Base-by-base conservation (phyloP, 2,329 filamentous ascomycete genomes). In the Aspergillus sp. region DNA sequence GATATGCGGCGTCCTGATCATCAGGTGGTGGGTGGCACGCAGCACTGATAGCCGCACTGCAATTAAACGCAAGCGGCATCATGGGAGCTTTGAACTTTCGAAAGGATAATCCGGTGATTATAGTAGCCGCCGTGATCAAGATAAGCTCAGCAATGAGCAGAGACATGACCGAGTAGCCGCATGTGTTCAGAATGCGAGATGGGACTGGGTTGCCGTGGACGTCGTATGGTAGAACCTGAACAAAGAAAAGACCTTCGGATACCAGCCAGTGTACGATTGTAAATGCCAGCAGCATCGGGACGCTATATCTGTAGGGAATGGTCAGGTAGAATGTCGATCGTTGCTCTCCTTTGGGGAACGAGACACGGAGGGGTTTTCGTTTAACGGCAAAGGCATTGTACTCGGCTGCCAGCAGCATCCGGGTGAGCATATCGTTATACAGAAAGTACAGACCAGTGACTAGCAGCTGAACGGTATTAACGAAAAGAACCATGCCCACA, bases 351-450 rank as follows among this genome's bases (percentile, higher is more conserved):
- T 29, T 34, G 2, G 70, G 72, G 44, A 64, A 60, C 0, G 68
- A 71, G 0, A 76, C 72, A 2, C 72, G 66, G 2, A 77, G 55
- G 0, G 68, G 45, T 39, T 73, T 73, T 4, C 67, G 57, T 7
- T 53, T 37, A 0, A 44, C 35, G 1, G 64, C 65, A 53, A 72
- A 73, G 0, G 57, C 54, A 38, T 62, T 69, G 59, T 72, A 82
- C 54, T 82, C 79, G 7, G 62, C 54, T 0, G 65, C 69, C 0
- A 72, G 56, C 0, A 75, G 60, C 60, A 79, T 76, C 4, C 57
- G 62, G 0, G 72, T 79, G 19, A 64, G 50, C 1, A 68, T 44
- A 11, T 47, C 44, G 43, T 70, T 69, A 51, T 59, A 66, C 6
- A 58, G 41, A 7, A 64, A 57, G 33, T 68, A 70, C n/a, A 60